Evolutionary conservation across 768 basidiomycete genomes (phyloP).

Genomic region (Xanthoconium stramineum): DNA sequence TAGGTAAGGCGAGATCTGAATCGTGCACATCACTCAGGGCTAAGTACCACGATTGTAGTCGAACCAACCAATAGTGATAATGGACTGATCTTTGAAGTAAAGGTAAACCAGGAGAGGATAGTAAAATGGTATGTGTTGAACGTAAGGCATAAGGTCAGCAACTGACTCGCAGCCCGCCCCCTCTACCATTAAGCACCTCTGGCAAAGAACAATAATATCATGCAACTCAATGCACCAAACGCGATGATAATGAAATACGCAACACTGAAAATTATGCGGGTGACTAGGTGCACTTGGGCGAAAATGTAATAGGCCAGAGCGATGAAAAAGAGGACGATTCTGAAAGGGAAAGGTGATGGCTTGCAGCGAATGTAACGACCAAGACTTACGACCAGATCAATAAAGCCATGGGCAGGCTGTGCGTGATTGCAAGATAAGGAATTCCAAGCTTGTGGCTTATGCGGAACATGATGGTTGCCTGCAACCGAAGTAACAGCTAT

Average conservation of each 20-base stretch:
- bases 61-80: too few relatives aligned
- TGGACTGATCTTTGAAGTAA: too few relatives aligned
- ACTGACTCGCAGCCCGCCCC: too few relatives aligned
- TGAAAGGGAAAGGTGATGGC: background rate
- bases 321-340: background rate
- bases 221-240: background rate
- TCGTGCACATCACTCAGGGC: too few relatives aligned
- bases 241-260: background rate
- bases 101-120: too few relatives aligned
- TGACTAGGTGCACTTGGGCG: background rate
- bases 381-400: background rate
- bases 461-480: background rate
- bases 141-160: too few relatives aligned
- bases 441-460: background rate
- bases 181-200: background rate
- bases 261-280: background rate
- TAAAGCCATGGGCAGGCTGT: background rate
- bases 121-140: too few relatives aligned
- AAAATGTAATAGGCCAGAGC: background rate
- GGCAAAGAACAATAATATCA: background rate
- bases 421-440: background rate
- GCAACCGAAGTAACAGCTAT: background rate
- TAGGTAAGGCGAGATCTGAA: background rate
- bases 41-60: too few relatives aligned
- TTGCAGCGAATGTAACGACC: background rate